Evolutionary conservation across 345 rosid species (phyloP).

Genomic region (Boechera stricta): DNA sequence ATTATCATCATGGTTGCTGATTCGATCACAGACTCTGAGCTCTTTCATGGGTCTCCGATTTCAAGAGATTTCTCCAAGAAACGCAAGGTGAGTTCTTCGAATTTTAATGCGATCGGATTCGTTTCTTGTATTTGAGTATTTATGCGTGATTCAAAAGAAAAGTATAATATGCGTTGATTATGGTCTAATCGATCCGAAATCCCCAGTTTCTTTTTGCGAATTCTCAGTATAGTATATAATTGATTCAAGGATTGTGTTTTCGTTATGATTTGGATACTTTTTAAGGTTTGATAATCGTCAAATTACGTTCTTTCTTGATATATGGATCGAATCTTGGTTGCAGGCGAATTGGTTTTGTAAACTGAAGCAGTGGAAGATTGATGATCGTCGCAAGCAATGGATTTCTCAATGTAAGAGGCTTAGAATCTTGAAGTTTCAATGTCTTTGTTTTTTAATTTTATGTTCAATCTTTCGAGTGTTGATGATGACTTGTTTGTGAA

Average conservation of each 20-base stretch:
- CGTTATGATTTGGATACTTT: not conserved
- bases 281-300: not conserved
- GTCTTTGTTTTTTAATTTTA: not conserved
- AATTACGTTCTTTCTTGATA: not conserved
- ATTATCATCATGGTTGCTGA: constrained; percentile 49
- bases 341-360: constrained; percentile 51
- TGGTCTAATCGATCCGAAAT: constrained; percentile 21
- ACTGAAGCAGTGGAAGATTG: constrained; percentile 52
- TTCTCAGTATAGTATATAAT: too few species aligned
- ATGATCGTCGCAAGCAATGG: constrained; percentile 54
- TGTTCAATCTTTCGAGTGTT: constrained; percentile 11
- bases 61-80: constrained; percentile 45
- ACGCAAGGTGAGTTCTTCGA: constrained; percentile 40
- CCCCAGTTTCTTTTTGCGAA: not conserved
- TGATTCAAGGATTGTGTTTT: not conserved
- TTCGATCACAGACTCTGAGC: constrained; percentile 41
- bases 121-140: not conserved
- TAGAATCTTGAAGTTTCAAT: not conserved
- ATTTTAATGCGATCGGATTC: not conserved
- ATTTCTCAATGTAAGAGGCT: constrained; percentile 40
- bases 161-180: not conserved
- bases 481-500: not conserved
- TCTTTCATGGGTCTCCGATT: constrained; percentile 36
- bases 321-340: constrained; percentile 8
- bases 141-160: constrained; percentile 31